Evolutionary conservation across 1,284 basidiomycete species (phyloP), one percentile per base, ranked within the genome.

Genomic region (Inonotus hispidus): DNA sequence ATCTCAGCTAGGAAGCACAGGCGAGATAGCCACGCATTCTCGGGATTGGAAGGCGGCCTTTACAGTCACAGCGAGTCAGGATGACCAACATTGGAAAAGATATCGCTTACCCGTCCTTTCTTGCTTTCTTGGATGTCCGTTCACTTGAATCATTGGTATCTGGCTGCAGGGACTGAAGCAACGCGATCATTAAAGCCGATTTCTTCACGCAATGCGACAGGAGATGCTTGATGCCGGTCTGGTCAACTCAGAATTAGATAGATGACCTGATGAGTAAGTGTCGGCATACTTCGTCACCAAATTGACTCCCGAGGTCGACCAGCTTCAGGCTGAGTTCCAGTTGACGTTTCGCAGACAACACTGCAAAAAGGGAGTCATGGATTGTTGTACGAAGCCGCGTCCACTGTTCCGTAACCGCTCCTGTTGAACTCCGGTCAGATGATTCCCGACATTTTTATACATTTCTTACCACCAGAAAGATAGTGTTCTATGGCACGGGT

Each of bases 1-100:
- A 91, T 80, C 70, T 96, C 95, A 3, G 86, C 79, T 35, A 96
- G 74, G 53, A 83, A 73, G n/a, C 74, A 79, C 53, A 92, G 55
- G 68, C 11, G 79, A 73, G 16, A 78, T 71, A 38, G 83, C 69
- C n/a, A 71, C 70, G 58, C 74, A 74, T n/a, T 49, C 19, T 54
- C 47, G 29, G 29, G 19, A 23, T 46, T 54, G 11, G 47, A 27
- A 35, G 46, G 16, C 14, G 39, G 13, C 47, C 56, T 64, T 38
- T 32, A 29, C 6, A 29, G 59, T 39, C 21, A 19, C 54, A 16
- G 35, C 14, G 13, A 45, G n/a, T 49, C n/a, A 27, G 27, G 14
- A 23, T 21, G 11, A n/a, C 41, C 16, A 43, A 43, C 2, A 7
- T 7, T 43, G 10, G 16, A 13, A 19, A 14, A 7, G n/a, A n/a